Evolutionary conservation across 2,329 filamentous ascomycete genomes (phyloP).

Genomic region (Sporothrix protearum): DNA sequence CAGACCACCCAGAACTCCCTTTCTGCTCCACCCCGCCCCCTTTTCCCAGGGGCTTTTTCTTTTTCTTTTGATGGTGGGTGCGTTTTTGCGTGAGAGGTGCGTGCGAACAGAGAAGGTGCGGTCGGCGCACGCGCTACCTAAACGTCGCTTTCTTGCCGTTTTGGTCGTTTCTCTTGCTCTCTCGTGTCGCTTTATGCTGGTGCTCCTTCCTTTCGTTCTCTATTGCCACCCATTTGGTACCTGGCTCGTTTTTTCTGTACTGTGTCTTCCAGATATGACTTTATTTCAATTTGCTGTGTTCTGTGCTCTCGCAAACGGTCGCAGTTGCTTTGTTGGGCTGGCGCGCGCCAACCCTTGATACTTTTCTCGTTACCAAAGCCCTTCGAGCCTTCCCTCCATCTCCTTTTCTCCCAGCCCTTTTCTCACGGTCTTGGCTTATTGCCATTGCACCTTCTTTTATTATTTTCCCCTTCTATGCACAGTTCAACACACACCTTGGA

Average conservation of each 20-base stretch:
- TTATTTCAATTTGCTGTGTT: not conserved
- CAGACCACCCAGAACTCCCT: not conserved
- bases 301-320: not conserved
- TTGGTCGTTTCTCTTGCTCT: not conserved
- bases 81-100: not conserved
- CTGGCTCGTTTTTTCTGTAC: not conserved
- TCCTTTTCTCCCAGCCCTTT: constrained; percentile 3
- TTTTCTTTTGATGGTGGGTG: not conserved
- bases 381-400: not conserved
- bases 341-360: not conserved
- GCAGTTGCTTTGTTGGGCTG: constrained; percentile 13
- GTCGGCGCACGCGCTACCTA: not conserved
- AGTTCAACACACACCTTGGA: not conserved
- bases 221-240: not conserved
- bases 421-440: constrained; percentile 1
- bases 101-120: not conserved
- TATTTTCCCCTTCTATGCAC: not conserved
- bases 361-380: not conserved
- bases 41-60: constrained; percentile 12
- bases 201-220: not conserved
- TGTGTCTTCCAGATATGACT: too few species aligned
- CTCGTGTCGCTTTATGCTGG: not conserved
- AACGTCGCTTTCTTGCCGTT: not conserved
- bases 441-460: not conserved
- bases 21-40: constrained; percentile 13